phyloP scores from a whole-genome alignment of 768 basidiomycete genomes.

The Rickenella mellea region DNA sequence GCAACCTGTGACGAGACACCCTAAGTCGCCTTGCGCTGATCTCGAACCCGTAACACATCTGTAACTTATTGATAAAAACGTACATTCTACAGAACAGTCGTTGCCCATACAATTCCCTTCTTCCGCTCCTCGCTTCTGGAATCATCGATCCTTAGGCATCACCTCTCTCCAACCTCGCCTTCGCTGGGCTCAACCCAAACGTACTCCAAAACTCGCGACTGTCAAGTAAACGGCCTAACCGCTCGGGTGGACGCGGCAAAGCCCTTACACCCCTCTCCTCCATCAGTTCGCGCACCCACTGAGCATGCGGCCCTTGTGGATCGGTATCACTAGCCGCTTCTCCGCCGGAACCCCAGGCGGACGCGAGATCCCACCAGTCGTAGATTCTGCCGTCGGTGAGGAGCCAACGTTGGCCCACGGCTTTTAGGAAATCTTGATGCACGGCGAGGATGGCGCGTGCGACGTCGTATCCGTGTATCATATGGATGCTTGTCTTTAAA shows the following conservation, averaged over 20 bases:
- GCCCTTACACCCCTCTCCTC: conserved; percentile 36
- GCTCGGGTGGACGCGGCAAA: conserved; percentile 39
- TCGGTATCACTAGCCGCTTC: conserved; percentile 11
- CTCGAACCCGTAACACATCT: too few relatives aligned
- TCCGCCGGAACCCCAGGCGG: conserved; percentile 35
- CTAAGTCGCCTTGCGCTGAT: too few relatives aligned
- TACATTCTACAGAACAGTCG: too few relatives aligned
- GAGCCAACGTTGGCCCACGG: conserved; percentile 45
- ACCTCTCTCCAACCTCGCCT: conserved; percentile 3
- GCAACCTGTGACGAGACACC: too few relatives aligned
- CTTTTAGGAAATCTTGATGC: conserved; percentile 31
- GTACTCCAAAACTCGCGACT: conserved; percentile 49
- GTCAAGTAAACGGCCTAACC: conserved; percentile 45
- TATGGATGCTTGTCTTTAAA: conserved; percentile 29
- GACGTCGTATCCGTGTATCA: conserved; percentile 54
- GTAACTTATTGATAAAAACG: too few relatives aligned
- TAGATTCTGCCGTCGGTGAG: conserved; percentile 47
- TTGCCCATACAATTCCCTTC: too few relatives aligned
- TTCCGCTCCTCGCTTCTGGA: too few relatives aligned
- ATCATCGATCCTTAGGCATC: background rate
- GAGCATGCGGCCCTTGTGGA: conserved; percentile 27
- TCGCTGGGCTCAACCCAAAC: conserved; percentile 13
- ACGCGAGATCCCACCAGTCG: conserved; percentile 62
- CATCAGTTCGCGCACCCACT: conserved; percentile 55
- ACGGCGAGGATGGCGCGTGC: conserved; percentile 53